These are phyloP conservation scores for Pseudevernia furfuracea DNA, from an alignment of 495 filamentous ascomycete genomes.

Conservation along the genomic window DNA sequence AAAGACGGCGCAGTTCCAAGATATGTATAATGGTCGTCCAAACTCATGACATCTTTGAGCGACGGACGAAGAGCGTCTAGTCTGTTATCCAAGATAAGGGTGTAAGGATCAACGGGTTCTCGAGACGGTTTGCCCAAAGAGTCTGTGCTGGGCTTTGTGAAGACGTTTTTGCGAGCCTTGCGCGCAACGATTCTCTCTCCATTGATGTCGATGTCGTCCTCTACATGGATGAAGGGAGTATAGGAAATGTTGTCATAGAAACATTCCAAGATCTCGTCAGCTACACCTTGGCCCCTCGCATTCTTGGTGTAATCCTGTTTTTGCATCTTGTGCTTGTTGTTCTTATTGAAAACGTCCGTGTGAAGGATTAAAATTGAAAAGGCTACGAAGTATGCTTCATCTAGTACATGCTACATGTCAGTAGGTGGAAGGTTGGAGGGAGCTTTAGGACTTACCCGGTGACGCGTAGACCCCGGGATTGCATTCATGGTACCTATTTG, in stretches of 20 bases:
- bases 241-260: slow-evolving; percentile 98
- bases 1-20: slow-evolving; percentile 64
- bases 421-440: neutral
- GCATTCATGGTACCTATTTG: slow-evolving; percentile 95
- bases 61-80: slow-evolving; percentile 74
- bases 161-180: slow-evolving; percentile 60
- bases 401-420: slow-evolving; percentile 31
- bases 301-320: slow-evolving; percentile 94
- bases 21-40: slow-evolving; percentile 90
- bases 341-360: slow-evolving; percentile 98
- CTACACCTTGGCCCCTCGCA: slow-evolving; percentile 78
- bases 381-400: slow-evolving; percentile 94
- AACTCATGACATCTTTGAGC: slow-evolving; percentile 81
- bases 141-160: slow-evolving; percentile 58
- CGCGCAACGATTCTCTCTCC: slow-evolving; percentile 65
- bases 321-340: slow-evolving; percentile 99
- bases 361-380: slow-evolving; percentile 95
- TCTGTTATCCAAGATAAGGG: slow-evolving; percentile 81
- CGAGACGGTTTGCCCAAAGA: slow-evolving; percentile 56
- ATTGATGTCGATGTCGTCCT: slow-evolving; percentile 80
- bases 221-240: slow-evolving; percentile 93
- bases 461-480: slow-evolving; percentile 91
- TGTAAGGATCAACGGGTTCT: slow-evolving; percentile 92
- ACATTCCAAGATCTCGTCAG: slow-evolving; percentile 85
- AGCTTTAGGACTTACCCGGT: slow-evolving; percentile 43